Conservation (phyloP, 345 rosid species). For the Melaleuca alternifolia region DNA sequence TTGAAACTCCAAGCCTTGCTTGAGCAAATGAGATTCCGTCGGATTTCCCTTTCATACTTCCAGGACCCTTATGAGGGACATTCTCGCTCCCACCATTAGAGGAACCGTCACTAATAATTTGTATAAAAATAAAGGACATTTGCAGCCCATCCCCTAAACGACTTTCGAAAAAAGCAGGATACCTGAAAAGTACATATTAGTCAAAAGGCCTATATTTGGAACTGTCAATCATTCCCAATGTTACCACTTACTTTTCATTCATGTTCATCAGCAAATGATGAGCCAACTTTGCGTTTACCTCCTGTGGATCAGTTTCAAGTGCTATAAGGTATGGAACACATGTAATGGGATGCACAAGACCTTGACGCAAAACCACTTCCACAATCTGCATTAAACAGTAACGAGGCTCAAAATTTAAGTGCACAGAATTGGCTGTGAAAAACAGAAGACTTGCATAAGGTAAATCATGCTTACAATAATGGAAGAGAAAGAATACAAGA, state of each 20-base stretch:
- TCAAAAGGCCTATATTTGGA: neutral
- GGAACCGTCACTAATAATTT: conserved; percentile 32
- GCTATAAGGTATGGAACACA: conserved; percentile 99
- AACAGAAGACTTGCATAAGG: neutral
- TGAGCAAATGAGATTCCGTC: conserved; percentile 63
- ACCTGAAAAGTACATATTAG: conserved; percentile 47
- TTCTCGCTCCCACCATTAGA: conserved; percentile 25
- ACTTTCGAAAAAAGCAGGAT: conserved; percentile 95
- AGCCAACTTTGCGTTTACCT: conserved; percentile 87
- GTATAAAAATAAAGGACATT: conserved; percentile 79
- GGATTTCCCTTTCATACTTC: conserved; percentile 48
- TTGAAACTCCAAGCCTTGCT: conserved; percentile 93
- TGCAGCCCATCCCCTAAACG: conserved; percentile 99
- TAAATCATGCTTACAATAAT: neutral
- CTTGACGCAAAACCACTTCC: conserved; percentile 94
- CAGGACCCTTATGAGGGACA: conserved; percentile 39
- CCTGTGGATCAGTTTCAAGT: conserved; percentile 94
- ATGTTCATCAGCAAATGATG: conserved; percentile 98
- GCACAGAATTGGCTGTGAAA: neutral
- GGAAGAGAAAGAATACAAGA: neutral
- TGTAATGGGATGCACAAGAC: conserved; percentile 98
- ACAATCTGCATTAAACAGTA: conserved; percentile 61
- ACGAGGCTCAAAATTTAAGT: neutral
- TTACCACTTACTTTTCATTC: conserved; percentile 84
- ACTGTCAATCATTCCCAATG: neutral